Evolutionary conservation across 768 basidiomycete species (phyloP).

Genomic region (Cystofilobasidium capitatum): DNA sequence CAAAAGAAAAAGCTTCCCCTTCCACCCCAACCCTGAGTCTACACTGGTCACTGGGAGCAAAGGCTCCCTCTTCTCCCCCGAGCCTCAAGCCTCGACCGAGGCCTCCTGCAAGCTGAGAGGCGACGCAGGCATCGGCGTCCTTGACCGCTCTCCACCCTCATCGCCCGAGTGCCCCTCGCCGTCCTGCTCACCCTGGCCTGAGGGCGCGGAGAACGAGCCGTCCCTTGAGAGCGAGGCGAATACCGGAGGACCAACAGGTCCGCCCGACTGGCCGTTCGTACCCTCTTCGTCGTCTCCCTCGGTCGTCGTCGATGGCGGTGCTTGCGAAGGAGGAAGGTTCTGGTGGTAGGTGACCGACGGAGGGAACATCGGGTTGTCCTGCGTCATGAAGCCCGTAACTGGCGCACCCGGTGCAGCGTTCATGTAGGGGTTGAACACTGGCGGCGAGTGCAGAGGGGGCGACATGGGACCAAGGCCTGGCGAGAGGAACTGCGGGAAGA

Average conservation of each 20-base stretch:
- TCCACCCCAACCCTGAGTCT: too few relatives aligned
- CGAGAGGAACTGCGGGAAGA: constrained; percentile 41
- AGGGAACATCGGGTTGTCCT: constrained; percentile 24
- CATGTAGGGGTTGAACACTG: constrained; percentile 43
- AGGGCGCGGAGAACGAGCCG: neutral
- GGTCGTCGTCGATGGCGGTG: neutral
- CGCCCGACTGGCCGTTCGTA: too few relatives aligned
- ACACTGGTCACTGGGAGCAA: too few relatives aligned
- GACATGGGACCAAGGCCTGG: constrained; percentile 35
- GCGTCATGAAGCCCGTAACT: constrained; percentile 15
- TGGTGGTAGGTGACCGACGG: neutral
- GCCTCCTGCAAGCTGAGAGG: too few relatives aligned
- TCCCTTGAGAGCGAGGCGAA: neutral
- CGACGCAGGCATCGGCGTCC: neutral
- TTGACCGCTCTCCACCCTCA: neutral
- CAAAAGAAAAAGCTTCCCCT: too few relatives aligned
- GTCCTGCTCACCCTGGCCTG: neutral
- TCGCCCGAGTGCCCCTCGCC: neutral
- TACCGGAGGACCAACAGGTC: neutral
- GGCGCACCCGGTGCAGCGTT: constrained; percentile 60
- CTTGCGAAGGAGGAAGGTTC: neutral
- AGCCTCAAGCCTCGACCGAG: too few relatives aligned
- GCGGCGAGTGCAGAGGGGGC: constrained; percentile 21
- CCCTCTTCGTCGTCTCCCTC: neutral
- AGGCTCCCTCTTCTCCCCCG: too few relatives aligned